Percentiles rank a stretch among this genome's conserved stretches.
Evolutionary conservation across 495 filamentous ascomycete species (phyloP).

Genomic region (Aspergillus hancockii): DNA sequence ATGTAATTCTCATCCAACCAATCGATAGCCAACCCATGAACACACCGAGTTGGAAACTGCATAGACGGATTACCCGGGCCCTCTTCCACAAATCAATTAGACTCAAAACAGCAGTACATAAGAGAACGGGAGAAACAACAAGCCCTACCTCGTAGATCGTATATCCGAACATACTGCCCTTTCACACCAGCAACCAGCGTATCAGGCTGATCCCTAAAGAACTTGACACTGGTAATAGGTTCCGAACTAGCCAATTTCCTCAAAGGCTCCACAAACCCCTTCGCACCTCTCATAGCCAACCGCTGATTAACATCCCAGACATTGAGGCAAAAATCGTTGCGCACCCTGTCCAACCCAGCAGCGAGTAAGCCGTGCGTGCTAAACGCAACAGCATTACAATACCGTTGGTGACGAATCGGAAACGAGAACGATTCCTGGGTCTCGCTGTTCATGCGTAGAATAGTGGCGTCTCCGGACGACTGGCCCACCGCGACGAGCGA

Average conservation of each 20-base stretch:
- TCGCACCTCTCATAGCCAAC: constrained; percentile 44
- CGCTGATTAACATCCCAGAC: constrained; percentile 87
- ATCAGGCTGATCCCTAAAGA: constrained; percentile 83
- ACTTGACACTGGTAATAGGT: constrained; percentile 85
- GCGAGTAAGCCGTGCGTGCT: constrained; percentile 77
- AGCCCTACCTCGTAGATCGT: constrained; percentile 78
- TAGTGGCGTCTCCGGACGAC: constrained; percentile 77
- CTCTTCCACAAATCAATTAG: constrained; percentile 33
- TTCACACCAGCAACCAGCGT: constrained; percentile 81
- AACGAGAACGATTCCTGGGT: constrained; percentile 68
- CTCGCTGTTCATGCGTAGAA: constrained; percentile 72
- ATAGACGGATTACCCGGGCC: constrained; percentile 55
- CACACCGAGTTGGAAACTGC: constrained; percentile 76
- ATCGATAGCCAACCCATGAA: constrained; percentile 89
- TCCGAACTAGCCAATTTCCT: constrained; percentile 79
- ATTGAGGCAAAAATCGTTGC: constrained; percentile 90
- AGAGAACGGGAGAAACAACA: constrained; percentile 14
- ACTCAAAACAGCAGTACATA: constrained; percentile 12
- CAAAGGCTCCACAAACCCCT: constrained; percentile 58
- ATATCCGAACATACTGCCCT: constrained; percentile 82
- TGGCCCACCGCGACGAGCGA: constrained; percentile 84
- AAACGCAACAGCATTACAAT: constrained; percentile 91
- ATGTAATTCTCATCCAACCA: constrained; percentile 92
- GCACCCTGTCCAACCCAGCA: constrained; percentile 84
- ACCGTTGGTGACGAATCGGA: constrained; percentile 78